These are phyloP conservation scores for Porcisia deanei DNA, from an alignment of 208 protist genomes.

Conservation along the genomic window DNA sequence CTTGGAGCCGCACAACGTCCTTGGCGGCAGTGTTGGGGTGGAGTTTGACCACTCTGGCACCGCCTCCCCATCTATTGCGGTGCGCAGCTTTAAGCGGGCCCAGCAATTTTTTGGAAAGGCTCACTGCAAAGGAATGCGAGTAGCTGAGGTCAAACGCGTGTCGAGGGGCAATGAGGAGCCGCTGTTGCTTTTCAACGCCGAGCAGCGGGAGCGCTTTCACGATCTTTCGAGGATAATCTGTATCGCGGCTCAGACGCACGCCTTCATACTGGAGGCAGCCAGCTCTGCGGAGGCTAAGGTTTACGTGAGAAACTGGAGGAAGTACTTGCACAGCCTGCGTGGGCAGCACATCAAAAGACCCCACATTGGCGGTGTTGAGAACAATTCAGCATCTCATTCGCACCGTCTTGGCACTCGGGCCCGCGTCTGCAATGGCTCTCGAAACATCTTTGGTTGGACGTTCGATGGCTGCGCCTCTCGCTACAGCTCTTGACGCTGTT, in stretches of 20 bases:
- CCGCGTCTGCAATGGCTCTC: not conserved
- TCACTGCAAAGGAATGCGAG: constrained; percentile 35
- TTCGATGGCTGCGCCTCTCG: not conserved
- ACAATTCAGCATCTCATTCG: not conserved
- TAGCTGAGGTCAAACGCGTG: constrained; percentile 45
- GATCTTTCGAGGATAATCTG: constrained; percentile 43
- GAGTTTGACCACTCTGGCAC: not conserved
- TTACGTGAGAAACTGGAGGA: constrained; percentile 35
- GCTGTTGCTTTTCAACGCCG: constrained; percentile 24
- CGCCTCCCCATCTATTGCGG: constrained; percentile 15
- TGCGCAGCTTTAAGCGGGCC: constrained; percentile 36
- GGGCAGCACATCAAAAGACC: not conserved
- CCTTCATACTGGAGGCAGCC: constrained; percentile 55
- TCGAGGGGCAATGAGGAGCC: constrained; percentile 53
- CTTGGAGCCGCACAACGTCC: constrained; percentile 9
- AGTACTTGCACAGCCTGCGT: constrained; percentile 12
- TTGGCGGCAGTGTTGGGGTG: not conserved
- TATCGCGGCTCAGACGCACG: constrained; percentile 49
- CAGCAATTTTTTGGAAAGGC: constrained; percentile 42
- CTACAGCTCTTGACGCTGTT: not conserved
- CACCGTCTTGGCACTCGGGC: not conserved
- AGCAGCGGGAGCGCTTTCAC: constrained; percentile 30
- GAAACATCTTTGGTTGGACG: not conserved
- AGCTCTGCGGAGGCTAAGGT: constrained; percentile 36
- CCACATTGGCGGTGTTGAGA: not conserved